Evolutionary conservation across 1,139 yeast genomes (phyloP), one percentile per base, ranked within the genome.

Genomic region (Nakaseomyces sp.): DNA sequence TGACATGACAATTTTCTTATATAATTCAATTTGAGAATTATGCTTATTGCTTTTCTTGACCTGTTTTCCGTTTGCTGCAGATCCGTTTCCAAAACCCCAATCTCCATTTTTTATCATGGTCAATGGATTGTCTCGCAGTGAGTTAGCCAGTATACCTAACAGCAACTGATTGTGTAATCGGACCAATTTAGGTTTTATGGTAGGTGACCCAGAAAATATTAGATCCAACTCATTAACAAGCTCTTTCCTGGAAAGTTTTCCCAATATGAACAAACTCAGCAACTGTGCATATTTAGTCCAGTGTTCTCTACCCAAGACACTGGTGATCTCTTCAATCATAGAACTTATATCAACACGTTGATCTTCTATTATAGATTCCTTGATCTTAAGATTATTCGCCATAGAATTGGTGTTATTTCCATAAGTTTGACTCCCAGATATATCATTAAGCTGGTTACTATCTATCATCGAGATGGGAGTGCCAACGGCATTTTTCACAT

Each of bases 261-360:
- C 96, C 42, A 85, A 74, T 32, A 89, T 70, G 54, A 86, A 89
- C 43, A 76, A 68, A 47, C 93, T 79, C 31, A 89, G 72, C 6
- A 86, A 73, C 49, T 81, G 85, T 51, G 94, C 91, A 63, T 89
- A 89, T 48, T 76, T 75, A 52, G 83, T 91, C 98, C 98, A 89
- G 49, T 77, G 73, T 9, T 66, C 66, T 46, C 70, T 68, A 0
- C 96, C 96, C 46, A 89, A 63, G 47, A 73, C 70, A 44, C 72
- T 71, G 50, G 85, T 91, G 50, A 89, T 77, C 48, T 83, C 89
- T 41, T 76, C 72, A 59, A 89, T 86, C 49, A 87, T 70, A 2
- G 68, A 63, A 53, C 85, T 93, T 24, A 89, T 73, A 50, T 87
- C 95, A 31, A 81, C 69, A 49, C 95, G 69, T 50, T 73, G 74